Conservation (phyloP, 805 yeast genomes). For the Phaffomyces opuntiae region DNA sequence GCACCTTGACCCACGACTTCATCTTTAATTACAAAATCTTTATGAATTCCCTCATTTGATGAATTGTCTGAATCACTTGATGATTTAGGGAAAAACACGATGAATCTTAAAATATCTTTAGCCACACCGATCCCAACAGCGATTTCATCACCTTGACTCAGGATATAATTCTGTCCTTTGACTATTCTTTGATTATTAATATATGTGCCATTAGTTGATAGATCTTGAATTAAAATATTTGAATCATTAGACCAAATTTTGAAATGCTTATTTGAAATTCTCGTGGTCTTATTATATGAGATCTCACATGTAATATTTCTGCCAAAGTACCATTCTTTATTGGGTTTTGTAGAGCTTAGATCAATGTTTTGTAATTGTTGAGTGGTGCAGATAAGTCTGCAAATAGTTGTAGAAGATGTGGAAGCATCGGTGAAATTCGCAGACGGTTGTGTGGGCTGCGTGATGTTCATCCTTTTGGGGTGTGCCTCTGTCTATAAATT, state of each 20-base stretch:
- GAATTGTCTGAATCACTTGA: background rate
- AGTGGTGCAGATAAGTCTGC: conserved; percentile 53
- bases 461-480: background rate
- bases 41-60: conserved; percentile 43
- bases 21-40: conserved; percentile 69
- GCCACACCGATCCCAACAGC: conserved; percentile 84
- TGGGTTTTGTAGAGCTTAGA: conserved; percentile 30
- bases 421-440: too few species aligned
- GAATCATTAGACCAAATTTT: conserved; percentile 59
- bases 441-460: background rate
- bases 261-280: conserved; percentile 72
- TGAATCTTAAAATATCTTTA: conserved; percentile 49
- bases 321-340: conserved; percentile 64
- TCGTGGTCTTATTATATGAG: conserved; percentile 47
- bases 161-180: conserved; percentile 69
- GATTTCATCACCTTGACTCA: conserved; percentile 90
- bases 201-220: conserved; percentile 90
- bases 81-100: conserved; percentile 32
- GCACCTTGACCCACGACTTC: conserved; percentile 97
- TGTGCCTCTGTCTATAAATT: too few species aligned
- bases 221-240: conserved; percentile 46
- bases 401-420: conserved; percentile 27
- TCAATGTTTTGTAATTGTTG: conserved; percentile 47
- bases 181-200: conserved; percentile 68
- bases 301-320: conserved; percentile 63